phyloP scores from a whole-genome alignment of 768 basidiomycete species.

The Hericium erinaceus region DNA sequence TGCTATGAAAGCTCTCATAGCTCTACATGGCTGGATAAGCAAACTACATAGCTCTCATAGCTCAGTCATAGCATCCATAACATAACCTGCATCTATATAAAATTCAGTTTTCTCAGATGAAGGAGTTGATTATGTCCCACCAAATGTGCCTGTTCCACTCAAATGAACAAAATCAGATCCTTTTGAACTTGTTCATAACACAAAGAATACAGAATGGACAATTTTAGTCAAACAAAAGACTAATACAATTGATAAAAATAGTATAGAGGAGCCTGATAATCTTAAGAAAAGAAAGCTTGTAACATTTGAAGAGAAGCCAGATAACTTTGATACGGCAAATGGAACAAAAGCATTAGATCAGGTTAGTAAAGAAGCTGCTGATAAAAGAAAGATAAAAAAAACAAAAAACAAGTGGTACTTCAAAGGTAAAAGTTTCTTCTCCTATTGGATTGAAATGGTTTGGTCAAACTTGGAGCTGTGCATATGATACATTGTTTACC shows the following conservation, averaged over 20 bases:
- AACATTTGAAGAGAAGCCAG: background rate
- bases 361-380: background rate
- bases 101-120: no score
- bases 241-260: no score
- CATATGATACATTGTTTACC: conserved; percentile 3
- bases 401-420: background rate
- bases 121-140: background rate
- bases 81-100: no score
- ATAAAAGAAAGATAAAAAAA: background rate
- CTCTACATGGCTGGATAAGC: no score
- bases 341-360: background rate
- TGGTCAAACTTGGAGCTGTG: conserved; percentile 3
- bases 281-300: background rate
- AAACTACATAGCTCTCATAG: no score
- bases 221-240: background rate
- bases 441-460: background rate
- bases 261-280: background rate
- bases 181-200: background rate
- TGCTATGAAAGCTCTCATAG: no score
- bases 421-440: background rate
- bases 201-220: background rate
- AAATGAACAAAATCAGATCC: background rate
- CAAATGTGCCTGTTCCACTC: background rate
- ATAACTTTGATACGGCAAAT: background rate
- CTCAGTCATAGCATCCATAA: no score